phyloP scores from a whole-genome alignment of 2,329 filamentous ascomycete species.

The Penicillium capsulatum region DNA sequence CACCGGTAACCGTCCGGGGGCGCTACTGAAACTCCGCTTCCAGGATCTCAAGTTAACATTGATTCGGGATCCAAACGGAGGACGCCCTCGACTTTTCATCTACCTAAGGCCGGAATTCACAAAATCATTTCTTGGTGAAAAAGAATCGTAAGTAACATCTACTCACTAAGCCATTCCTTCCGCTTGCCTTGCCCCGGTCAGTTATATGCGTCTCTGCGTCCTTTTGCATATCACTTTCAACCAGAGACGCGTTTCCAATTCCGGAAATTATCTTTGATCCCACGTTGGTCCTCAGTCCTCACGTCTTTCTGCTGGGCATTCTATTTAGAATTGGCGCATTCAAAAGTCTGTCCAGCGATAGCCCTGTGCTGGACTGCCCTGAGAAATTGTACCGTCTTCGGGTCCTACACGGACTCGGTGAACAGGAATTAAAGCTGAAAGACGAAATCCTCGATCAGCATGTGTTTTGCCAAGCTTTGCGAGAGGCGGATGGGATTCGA shows the following conservation, averaged over 20 bases:
- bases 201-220: slow-evolving; percentile 16
- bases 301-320: slow-evolving; percentile 35
- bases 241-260: slow-evolving; percentile 33
- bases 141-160: slow-evolving; percentile 19
- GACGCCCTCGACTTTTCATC: slow-evolving; percentile 22
- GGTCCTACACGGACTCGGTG: slow-evolving; percentile 29
- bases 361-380: slow-evolving; percentile 27
- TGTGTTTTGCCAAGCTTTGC: slow-evolving; percentile 30
- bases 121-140: slow-evolving; percentile 23
- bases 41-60: slow-evolving; percentile 24
- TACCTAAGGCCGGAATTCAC: slow-evolving; percentile 24
- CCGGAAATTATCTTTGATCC: slow-evolving; percentile 37
- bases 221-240: slow-evolving; percentile 9
- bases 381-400: slow-evolving; percentile 35
- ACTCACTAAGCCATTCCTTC: background rate
- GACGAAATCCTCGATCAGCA: slow-evolving; percentile 30
- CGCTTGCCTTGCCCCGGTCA: background rate
- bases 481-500: slow-evolving; percentile 20
- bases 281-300: slow-evolving; percentile 35
- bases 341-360: slow-evolving; percentile 19
- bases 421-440: slow-evolving; percentile 33
- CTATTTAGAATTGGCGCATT: slow-evolving; percentile 34
- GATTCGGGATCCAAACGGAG: slow-evolving; percentile 23
- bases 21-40: slow-evolving; percentile 25
- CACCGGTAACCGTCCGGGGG: slow-evolving; percentile 21